These are phyloP conservation scores for Phytopythium oedochilum DNA, from an alignment of 352 stramenopile species.

Conservation along the genomic window DNA sequence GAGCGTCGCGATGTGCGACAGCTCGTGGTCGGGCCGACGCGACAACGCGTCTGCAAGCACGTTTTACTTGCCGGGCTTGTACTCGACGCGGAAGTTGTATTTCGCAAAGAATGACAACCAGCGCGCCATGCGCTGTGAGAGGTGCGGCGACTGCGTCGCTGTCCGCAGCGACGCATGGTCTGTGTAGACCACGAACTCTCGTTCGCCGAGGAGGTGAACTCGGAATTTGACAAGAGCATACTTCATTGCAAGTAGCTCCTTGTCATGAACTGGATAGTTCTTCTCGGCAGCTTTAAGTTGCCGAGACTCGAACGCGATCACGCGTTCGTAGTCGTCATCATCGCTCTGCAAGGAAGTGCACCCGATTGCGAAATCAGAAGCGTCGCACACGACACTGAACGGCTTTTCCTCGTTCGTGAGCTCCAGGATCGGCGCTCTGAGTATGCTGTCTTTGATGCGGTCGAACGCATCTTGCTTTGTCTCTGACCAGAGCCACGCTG, in stretches of 20 bases:
- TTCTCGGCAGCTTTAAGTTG: conserved; percentile 16
- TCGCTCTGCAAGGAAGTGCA: conserved; percentile 16
- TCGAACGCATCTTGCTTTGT: conserved; percentile 10
- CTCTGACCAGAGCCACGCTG: conserved; percentile 6
- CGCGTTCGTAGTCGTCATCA: conserved; percentile 7
- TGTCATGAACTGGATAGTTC: conserved; percentile 21
- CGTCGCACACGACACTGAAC: conserved; percentile 22
- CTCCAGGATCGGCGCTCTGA: conserved; percentile 2
- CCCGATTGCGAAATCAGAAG: conserved; percentile 15
- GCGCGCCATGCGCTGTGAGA: conserved; percentile 16
- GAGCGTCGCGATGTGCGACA: too few species aligned
- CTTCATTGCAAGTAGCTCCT: conserved; percentile 17
- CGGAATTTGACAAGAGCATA: conserved; percentile 25
- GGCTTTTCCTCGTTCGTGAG: conserved; percentile 5
- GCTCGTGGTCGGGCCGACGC: conserved; percentile 9
- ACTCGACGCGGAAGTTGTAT: conserved; percentile 18
- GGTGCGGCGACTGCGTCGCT: conserved; percentile 1
- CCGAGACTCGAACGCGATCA: conserved; percentile 18
- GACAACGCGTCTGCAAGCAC: conserved; percentile 23
- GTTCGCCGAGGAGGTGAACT: conserved; percentile 16
- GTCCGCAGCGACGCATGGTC: conserved; percentile 15
- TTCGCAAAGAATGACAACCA: conserved; percentile 23
- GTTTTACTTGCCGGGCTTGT: conserved; percentile 11
- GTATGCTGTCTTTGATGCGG: conserved; percentile 9
- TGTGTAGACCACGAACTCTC: conserved; percentile 17